phyloP scores from a whole-genome alignment of 2,329 filamentous ascomycete species.

The Stromatinia cepivora region DNA sequence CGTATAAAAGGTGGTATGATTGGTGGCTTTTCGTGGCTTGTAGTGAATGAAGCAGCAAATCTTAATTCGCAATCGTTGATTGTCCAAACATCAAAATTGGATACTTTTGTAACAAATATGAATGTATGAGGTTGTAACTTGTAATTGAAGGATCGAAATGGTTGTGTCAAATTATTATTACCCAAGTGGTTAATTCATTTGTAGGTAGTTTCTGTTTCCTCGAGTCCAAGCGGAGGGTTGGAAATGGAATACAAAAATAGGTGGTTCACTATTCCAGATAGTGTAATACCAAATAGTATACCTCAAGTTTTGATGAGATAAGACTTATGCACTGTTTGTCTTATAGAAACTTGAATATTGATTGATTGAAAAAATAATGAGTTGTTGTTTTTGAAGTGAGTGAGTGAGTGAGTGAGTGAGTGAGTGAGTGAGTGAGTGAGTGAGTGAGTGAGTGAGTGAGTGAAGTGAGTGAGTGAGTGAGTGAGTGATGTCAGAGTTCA shows the following conservation, averaged over 20 bases:
- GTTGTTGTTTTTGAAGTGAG: no score
- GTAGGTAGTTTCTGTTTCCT: neutral
- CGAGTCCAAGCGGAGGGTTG: constrained; percentile 3
- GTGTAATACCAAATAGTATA: no score
- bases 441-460: neutral
- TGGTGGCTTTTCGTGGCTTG: neutral
- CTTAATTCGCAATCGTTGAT: constrained; percentile 1
- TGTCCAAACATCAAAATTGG: neutral
- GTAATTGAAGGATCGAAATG: constrained; percentile 9
- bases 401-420: no score
- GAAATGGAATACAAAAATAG: neutral
- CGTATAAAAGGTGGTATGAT: neutral
- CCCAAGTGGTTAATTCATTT: neutral
- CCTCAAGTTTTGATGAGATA: no score
- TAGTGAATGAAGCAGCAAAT: neutral
- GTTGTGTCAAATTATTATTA: neutral
- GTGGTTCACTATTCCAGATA: no score
- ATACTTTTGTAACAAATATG: neutral
- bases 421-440: neutral
- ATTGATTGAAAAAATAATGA: no score
- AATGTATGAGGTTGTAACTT: neutral
- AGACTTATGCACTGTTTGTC: no score
- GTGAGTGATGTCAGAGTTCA: neutral
- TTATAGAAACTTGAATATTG: no score
- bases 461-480: no score